phyloP scores from a whole-genome alignment of 768 basidiomycete genomes.

The Coprinopsis strossmayeri region DNA sequence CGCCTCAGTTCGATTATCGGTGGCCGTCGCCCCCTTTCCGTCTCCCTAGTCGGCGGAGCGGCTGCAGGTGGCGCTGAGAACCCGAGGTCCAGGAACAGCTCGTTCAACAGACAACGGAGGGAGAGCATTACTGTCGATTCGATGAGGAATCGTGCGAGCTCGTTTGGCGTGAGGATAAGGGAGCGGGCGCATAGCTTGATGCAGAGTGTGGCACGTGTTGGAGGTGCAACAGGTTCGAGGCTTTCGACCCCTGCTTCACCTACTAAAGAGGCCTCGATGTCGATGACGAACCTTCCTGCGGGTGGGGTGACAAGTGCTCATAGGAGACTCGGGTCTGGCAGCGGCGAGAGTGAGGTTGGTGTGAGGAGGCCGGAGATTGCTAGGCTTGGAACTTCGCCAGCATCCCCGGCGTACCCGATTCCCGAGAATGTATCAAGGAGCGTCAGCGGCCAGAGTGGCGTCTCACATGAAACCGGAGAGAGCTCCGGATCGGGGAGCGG shows the following conservation, averaged over 20 bases:
- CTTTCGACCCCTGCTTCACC: conserved; percentile 40
- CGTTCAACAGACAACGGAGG: conserved; percentile 6
- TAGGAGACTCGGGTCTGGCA: conserved; percentile 10
- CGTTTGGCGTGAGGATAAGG: conserved; percentile 43
- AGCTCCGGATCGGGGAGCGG: conserved; percentile 12
- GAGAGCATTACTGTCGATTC: conserved; percentile 9
- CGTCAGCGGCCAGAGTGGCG: conserved; percentile 14
- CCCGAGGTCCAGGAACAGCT: conserved; percentile 7
- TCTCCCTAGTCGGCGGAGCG: conserved; percentile 5
- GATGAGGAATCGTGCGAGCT: conserved; percentile 35
- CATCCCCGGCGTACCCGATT: not conserved
- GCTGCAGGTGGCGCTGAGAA: no score
- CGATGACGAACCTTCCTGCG: conserved; percentile 15
- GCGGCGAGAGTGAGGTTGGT: conserved; percentile 10
- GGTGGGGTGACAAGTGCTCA: no score
- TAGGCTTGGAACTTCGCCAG: conserved; percentile 8
- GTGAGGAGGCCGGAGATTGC: not conserved
- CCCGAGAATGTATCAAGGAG: conserved; percentile 5
- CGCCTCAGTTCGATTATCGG: conserved; percentile 5
- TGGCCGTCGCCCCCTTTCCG: not conserved
- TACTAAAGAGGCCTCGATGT: conserved; percentile 37
- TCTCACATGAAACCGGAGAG: conserved; percentile 15
- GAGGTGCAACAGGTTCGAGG: conserved; percentile 10
- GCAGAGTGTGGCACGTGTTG: conserved; percentile 47
- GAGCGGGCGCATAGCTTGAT: conserved; percentile 62